phyloP scores from a whole-genome alignment of 805 yeast genomes.

The Yarrowia osloensis region DNA sequence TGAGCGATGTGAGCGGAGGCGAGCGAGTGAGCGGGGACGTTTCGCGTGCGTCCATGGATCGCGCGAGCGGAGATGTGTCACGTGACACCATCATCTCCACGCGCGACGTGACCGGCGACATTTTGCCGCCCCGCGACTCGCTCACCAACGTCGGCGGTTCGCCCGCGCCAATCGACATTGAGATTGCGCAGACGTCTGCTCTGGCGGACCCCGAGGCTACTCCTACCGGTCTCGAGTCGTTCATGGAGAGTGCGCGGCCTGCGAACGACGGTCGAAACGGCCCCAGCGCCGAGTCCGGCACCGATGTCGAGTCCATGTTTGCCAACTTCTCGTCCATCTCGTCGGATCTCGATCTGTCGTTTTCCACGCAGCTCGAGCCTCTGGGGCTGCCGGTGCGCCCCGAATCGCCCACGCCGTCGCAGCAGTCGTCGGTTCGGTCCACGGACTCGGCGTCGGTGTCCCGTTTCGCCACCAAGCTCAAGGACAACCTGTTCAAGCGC shows the following conservation, averaged over 20 bases:
- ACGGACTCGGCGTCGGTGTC: slow-evolving; percentile 19
- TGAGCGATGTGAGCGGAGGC: background rate
- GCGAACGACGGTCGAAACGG: background rate
- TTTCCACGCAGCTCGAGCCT: slow-evolving; percentile 26
- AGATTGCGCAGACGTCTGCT: background rate
- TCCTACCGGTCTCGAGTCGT: background rate
- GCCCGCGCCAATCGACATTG: background rate
- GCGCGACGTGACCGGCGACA: background rate
- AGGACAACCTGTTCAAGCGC: slow-evolving; percentile 28
- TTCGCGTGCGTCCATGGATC: background rate
- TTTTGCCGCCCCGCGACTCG: background rate
- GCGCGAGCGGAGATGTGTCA: background rate
- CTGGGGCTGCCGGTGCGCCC: slow-evolving; percentile 23
- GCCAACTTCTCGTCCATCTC: slow-evolving; percentile 27
- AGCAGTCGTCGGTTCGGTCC: slow-evolving; percentile 27
- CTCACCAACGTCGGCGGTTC: too few relatives aligned
- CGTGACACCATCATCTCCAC: background rate
- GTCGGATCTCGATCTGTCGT: slow-evolving; percentile 14
- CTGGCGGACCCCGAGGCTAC: background rate
- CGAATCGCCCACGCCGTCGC: slow-evolving; percentile 25
- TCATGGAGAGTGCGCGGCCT: background rate
- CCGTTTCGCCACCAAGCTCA: slow-evolving; percentile 28
- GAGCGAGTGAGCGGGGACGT: background rate
- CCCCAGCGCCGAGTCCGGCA: background rate
- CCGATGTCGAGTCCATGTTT: slow-evolving; percentile 16